Percentiles rank a stretch among this genome's conserved stretches.
phyloP scores from a whole-genome alignment of 139 green algal genomes.

The Eudorina sp. region DNA sequence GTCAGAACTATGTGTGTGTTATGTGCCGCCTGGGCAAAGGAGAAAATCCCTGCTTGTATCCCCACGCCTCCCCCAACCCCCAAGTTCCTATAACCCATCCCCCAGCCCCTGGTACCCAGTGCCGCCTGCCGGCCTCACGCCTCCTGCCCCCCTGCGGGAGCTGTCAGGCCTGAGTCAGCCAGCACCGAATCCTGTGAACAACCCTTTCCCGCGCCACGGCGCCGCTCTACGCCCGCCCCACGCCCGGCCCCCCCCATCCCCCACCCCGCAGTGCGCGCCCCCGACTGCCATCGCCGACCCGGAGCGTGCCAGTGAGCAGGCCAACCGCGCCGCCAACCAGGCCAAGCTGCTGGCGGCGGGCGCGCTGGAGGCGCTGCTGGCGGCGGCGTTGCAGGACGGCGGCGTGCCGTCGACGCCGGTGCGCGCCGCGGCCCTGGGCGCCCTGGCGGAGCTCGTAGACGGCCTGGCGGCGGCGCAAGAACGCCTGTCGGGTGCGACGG shows the following conservation, averaged over 20 bases:
- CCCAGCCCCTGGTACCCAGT: no score
- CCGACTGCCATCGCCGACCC: background rate
- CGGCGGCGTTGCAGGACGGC: constrained; percentile 45
- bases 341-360: constrained; percentile 58
- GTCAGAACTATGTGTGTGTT: no score
- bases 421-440: constrained; percentile 47
- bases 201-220: no score
- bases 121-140: no score
- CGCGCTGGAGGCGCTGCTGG: constrained; percentile 57
- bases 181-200: no score
- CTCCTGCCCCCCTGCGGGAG: no score
- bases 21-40: no score
- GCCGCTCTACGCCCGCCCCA: background rate
- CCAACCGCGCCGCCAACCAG: constrained; percentile 65
- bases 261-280: background rate
- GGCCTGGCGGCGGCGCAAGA: constrained; percentile 47
- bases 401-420: constrained; percentile 59
- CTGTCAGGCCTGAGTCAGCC: no score
- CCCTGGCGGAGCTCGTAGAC: constrained; percentile 32
- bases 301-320: background rate
- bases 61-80: no score
- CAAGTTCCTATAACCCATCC: no score
- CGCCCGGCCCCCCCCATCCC: background rate
- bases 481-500: constrained; percentile 53
- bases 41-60: no score